phyloP scores from a whole-genome alignment of 2,329 filamentous ascomycete species.

The Cladophialophora immunda region DNA sequence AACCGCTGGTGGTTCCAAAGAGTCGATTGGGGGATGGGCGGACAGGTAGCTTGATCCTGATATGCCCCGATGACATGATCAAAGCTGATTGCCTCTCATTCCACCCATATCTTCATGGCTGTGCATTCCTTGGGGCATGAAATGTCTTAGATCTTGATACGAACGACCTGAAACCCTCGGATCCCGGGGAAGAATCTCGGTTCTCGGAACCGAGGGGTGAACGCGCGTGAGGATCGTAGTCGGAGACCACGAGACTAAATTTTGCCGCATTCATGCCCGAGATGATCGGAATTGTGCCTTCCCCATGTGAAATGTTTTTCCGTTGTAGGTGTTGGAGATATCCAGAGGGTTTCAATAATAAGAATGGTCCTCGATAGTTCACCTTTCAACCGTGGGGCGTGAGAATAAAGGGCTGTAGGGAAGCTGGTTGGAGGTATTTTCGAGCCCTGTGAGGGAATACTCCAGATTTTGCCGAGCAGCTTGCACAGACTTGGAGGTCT shows the following conservation, averaged over 20 bases:
- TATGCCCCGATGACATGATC: no score
- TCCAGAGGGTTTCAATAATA: no score
- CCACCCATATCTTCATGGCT: neutral
- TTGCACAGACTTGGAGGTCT: constrained; percentile 45
- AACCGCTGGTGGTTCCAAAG: no score
- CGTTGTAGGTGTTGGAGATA: neutral
- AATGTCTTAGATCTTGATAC: neutral
- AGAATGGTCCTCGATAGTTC: neutral
- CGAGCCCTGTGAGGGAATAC: constrained; percentile 10
- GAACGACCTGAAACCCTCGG: neutral
- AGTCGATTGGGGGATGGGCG: no score
- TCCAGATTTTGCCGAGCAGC: constrained; percentile 37
- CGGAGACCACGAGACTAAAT: neutral
- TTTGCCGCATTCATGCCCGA: neutral
- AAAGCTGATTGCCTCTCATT: no score
- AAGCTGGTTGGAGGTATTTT: neutral
- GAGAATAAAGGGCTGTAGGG: neutral
- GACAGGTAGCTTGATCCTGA: no score
- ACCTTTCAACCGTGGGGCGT: neutral
- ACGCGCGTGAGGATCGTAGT: neutral
- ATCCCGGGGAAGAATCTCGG: neutral
- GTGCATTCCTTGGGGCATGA: neutral
- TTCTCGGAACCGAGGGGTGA: neutral
- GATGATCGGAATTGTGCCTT: neutral
- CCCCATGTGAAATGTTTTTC: neutral